Evolutionary conservation across 345 rosid species (phyloP).

Genomic region (Melaleuca alternifolia): DNA sequence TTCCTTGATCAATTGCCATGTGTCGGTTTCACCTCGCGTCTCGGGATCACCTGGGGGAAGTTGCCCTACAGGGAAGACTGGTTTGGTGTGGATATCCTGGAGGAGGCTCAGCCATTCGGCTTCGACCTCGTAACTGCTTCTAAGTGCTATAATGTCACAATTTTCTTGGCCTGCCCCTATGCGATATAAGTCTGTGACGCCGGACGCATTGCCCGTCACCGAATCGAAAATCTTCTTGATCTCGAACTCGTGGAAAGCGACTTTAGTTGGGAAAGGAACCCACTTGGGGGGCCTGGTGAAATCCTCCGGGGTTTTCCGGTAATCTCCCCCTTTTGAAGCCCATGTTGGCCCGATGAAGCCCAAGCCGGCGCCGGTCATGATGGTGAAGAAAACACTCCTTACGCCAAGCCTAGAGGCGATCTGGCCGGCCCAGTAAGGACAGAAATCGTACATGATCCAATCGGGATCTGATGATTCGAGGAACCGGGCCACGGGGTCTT

Average conservation of each 20-base stretch:
- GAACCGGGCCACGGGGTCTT: background rate
- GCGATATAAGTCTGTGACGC: constrained; percentile 13
- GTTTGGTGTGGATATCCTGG: constrained; percentile 13
- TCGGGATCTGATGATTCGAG: constrained; percentile 6
- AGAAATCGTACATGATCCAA: constrained; percentile 22
- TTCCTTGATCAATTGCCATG: constrained; percentile 10
- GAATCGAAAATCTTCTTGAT: constrained; percentile 3
- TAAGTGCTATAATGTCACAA: constrained; percentile 20
- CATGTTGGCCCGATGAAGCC: background rate
- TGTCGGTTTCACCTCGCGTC: background rate
- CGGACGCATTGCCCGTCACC: constrained; percentile 3
- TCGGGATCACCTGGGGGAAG: constrained; percentile 15
- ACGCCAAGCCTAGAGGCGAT: constrained; percentile 2
- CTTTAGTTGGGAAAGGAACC: constrained; percentile 23
- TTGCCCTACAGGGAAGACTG: constrained; percentile 37
- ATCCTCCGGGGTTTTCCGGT: constrained; percentile 7
- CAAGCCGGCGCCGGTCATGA: background rate
- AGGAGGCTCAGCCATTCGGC: constrained; percentile 29
- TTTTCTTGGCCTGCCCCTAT: background rate
- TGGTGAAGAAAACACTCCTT: constrained; percentile 5
- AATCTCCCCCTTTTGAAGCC: background rate
- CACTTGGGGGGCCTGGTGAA: constrained; percentile 18
- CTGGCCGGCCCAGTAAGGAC: constrained; percentile 7
- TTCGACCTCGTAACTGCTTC: constrained; percentile 45
- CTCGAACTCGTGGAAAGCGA: constrained; percentile 17